Evolutionary conservation across 108 stramenopile genomes (phyloP).

Genomic region (Discostella stelligeroides): DNA sequence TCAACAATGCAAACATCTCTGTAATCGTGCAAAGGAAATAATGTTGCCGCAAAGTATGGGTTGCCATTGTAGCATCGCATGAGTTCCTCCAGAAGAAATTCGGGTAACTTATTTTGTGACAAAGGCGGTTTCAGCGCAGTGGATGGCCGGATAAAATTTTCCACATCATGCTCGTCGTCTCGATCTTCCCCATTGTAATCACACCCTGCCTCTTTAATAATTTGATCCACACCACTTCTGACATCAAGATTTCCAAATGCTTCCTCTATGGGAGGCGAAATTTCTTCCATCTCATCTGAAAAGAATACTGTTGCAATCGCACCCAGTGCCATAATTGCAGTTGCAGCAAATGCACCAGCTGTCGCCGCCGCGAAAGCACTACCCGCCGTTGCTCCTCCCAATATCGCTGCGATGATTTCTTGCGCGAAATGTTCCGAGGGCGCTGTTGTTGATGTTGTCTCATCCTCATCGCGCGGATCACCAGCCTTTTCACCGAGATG

Average conservation of each 20-base stretch:
- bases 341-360: conserved; percentile 2
- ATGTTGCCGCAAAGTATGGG: background rate
- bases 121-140: background rate
- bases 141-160: background rate
- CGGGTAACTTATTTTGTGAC: conserved; percentile 2
- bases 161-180: background rate
- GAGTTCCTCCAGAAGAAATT: conserved; percentile 25
- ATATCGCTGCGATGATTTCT: background rate
- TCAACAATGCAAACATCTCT: conserved; percentile 14
- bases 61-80: conserved; percentile 36
- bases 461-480: background rate
- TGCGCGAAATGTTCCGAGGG: conserved; percentile 7
- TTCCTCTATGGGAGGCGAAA: background rate
- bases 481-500: background rate
- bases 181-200: background rate
- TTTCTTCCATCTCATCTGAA: background rate
- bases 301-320: background rate
- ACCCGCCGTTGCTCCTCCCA: background rate
- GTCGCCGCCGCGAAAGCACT: background rate
- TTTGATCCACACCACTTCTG: background rate
- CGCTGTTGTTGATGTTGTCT: too few relatives aligned
- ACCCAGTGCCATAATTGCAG: conserved; percentile 1
- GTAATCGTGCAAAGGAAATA: background rate
- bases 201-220: background rate
- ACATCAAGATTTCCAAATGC: background rate